phyloP scores from a whole-genome alignment of 2,329 filamentous ascomycete species.

The Aspergillus jensenii region DNA sequence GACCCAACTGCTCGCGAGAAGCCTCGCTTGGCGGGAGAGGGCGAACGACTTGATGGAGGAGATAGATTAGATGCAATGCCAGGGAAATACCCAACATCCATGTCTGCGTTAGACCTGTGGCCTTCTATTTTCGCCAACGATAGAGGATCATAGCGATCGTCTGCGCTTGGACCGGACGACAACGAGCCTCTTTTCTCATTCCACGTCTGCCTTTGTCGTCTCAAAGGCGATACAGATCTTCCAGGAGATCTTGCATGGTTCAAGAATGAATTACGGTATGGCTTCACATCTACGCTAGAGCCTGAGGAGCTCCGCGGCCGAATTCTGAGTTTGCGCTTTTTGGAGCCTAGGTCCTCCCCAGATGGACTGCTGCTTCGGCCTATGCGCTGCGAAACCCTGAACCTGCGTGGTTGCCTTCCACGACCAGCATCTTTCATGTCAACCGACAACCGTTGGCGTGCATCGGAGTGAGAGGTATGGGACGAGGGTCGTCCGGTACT shows the following conservation, averaged over 20 bases:
- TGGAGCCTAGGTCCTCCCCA: slow-evolving; percentile 50
- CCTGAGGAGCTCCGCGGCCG: slow-evolving; percentile 57
- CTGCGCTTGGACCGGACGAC: slow-evolving; percentile 53
- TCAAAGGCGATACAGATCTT: slow-evolving; percentile 8
- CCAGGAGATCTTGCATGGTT: background rate
- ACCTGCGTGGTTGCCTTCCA: slow-evolving; percentile 60
- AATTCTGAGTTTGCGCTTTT: slow-evolving; percentile 54
- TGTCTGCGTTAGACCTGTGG: slow-evolving; percentile 44
- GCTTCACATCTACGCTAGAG: slow-evolving; percentile 45
- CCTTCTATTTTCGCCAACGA: slow-evolving; percentile 45
- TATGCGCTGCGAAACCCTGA: slow-evolving; percentile 58
- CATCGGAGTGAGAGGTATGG: slow-evolving; percentile 41
- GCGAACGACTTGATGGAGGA: slow-evolving; percentile 60
- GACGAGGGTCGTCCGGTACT: slow-evolving; percentile 25
- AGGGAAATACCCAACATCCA: slow-evolving; percentile 50
- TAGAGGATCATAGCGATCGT: slow-evolving; percentile 31
- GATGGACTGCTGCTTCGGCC: slow-evolving; percentile 56
- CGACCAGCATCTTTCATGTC: slow-evolving; percentile 53
- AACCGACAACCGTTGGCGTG: slow-evolving; percentile 29
- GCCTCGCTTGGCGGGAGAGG: slow-evolving; percentile 64
- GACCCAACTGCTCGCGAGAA: slow-evolving; percentile 42
- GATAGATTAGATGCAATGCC: slow-evolving; percentile 64
- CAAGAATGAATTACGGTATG: slow-evolving; percentile 9
- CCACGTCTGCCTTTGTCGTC: slow-evolving; percentile 4
- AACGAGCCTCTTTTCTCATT: slow-evolving; percentile 56